A percentile compares a stretch with the other conserved stretches of the same genome.
phyloP scores from a whole-genome alignment of 2,329 filamentous ascomycete genomes.

The Cladosporium sp. region DNA sequence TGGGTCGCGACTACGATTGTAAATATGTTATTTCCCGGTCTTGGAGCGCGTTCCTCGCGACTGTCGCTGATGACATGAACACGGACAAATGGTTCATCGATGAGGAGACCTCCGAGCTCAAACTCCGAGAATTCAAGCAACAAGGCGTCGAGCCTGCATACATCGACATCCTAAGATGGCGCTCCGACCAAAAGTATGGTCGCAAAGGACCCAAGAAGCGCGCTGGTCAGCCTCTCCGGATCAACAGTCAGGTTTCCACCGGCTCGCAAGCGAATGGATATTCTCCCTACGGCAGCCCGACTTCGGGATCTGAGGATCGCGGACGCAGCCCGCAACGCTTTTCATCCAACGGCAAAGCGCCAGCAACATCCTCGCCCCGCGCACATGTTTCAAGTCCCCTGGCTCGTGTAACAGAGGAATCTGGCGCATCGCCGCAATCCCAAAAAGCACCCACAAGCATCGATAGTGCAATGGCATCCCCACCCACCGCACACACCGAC shows the following conservation, averaged over 20 bases:
- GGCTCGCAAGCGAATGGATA: slow-evolving; percentile 37
- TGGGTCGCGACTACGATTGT: slow-evolving; percentile 95
- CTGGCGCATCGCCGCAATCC: slow-evolving; percentile 29
- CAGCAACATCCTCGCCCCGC: slow-evolving; percentile 62
- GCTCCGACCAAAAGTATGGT: slow-evolving; percentile 91
- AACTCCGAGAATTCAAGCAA: slow-evolving; percentile 85
- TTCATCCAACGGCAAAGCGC: slow-evolving; percentile 51
- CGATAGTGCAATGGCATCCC: slow-evolving; percentile 16
- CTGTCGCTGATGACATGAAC: slow-evolving; percentile 82
- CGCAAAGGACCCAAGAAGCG: slow-evolving; percentile 50
- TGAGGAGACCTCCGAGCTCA: slow-evolving; percentile 86
- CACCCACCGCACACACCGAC: slow-evolving; percentile 16
- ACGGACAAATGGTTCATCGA: slow-evolving; percentile 90
- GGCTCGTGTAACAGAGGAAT: slow-evolving; percentile 70
- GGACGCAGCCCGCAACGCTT: slow-evolving; percentile 70
- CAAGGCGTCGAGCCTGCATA: slow-evolving; percentile 87
- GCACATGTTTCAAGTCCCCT: slow-evolving; percentile 68
- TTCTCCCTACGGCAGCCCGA: slow-evolving; percentile 63
- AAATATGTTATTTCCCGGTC: slow-evolving; percentile 95
- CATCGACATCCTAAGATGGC: slow-evolving; percentile 91
- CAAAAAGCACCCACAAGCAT: slow-evolving; percentile 33
- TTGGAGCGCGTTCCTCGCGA: slow-evolving; percentile 82
- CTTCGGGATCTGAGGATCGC: slow-evolving; percentile 55
- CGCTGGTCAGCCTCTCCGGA: slow-evolving; percentile 37
- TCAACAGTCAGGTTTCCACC: slow-evolving; percentile 51